Conservation (phyloP, 768 basidiomycete species). For the Hygrophorus pudorinus region DNA sequence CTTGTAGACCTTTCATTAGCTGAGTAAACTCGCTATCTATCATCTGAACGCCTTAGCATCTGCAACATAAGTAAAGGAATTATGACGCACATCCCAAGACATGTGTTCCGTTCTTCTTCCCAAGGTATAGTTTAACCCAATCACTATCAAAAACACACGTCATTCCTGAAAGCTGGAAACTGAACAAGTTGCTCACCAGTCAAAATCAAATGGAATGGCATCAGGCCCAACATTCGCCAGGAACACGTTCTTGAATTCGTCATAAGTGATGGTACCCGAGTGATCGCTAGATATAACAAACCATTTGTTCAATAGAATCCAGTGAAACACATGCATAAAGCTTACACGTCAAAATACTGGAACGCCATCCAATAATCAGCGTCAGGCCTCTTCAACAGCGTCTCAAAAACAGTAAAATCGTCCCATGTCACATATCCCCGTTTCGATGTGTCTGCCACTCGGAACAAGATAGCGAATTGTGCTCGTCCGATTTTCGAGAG, state of each 20-base stretch:
- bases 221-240: conserved; percentile 67
- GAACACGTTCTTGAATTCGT: conserved; percentile 92
- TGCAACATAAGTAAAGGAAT: background rate
- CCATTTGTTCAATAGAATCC: conserved; percentile 5
- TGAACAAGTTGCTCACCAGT: conserved; percentile 45
- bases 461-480: conserved; percentile 86
- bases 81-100: conserved; percentile 78
- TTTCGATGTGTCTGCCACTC: conserved; percentile 72
- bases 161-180: background rate
- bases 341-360: conserved; percentile 91
- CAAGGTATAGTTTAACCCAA: conserved; percentile 95
- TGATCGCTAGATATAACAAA: conserved; percentile 54
- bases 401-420: conserved; percentile 94
- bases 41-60: background rate
- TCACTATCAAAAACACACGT: conserved; percentile 38
- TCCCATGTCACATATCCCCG: conserved; percentile 84
- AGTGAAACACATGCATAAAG: conserved; percentile 9
- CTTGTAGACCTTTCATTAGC: conserved; percentile 97
- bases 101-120: conserved; percentile 83
- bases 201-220: conserved; percentile 90
- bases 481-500: conserved; percentile 77
- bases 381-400: conserved; percentile 84
- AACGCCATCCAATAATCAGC: conserved; percentile 97
- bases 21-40: conserved; percentile 95
- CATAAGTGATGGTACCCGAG: conserved; percentile 87